Base-by-base conservation (phyloP, 768 basidiomycete species). In the Amanita thiersii region DNA sequence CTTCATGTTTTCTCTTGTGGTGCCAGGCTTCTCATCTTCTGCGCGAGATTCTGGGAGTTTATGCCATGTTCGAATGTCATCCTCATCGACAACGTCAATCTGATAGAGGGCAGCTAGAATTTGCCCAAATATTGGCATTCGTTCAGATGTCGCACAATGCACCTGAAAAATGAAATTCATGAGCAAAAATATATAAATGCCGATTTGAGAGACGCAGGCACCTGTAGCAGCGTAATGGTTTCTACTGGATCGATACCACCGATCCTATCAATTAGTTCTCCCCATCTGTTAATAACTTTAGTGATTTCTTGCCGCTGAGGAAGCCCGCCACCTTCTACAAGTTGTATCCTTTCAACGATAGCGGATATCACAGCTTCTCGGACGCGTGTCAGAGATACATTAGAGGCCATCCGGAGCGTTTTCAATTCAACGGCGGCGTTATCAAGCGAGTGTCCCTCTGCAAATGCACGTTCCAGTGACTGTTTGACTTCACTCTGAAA, bases 361-460 rank as follows among this genome's bases (percentile, higher is more conserved):
- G 79, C 86, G n/a, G 72, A 72, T 26, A 97, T 70, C n/a, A 97
- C 88, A 11, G 85, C 86, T 59, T 92, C 85, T 39, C 86, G 73
- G 11, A 96, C 92, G 38, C 79, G 71, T n/a, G 73, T 74, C 14
- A 96, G 71, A 8, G 87, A 76, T 19, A 97, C 94, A 53, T 97
- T 98, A 53, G 84, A 87, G 25, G 91, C 90, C 89, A 98, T 94
- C 37, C 93, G 86, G 33, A 99, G 74, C 32, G 94, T 96, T 65
- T 94, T 91, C 46, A 98, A 73, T 57, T 98, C 94, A 47, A 98
- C 85, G 1, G 87, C 73, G 1, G 92, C 91, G 58, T 96, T 91
- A 51, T 94, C 90, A 34, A 94, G 81, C 8, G 81, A 83, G 63
- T 96, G 92, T 2, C 75, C 82, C 61, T 99, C 94, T 6, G 80